Evolutionary conservation across 257 asterid species (phyloP).

Genomic region (Solanum piurae): DNA sequence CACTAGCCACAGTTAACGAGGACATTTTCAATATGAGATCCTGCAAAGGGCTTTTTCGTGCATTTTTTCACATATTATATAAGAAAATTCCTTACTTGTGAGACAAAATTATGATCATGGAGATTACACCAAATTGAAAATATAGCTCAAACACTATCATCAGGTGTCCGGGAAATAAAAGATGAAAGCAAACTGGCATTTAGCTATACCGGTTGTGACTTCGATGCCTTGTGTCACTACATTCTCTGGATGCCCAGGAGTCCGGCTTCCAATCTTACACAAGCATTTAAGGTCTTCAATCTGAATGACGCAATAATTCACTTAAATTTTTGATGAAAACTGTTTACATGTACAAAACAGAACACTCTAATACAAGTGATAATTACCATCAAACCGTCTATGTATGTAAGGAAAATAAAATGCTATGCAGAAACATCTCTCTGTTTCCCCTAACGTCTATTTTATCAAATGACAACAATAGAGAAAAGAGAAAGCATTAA

Average conservation of each 20-base stretch:
- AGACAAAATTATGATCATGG: not conserved
- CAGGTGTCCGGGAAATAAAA: not conserved
- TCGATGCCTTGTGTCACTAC: constrained; percentile 34
- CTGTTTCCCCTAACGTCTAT: not conserved
- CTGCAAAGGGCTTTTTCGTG: not conserved
- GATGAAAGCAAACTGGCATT: not conserved
- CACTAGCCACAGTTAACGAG: not conserved
- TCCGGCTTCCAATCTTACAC: constrained; percentile 34
- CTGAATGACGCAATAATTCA: constrained; percentile 4
- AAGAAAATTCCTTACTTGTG: not conserved
- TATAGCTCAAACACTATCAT: not conserved
- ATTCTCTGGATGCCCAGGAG: constrained; percentile 54
- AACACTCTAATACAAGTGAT: not conserved
- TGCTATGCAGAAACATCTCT: not conserved
- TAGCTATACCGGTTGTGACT: constrained; percentile 40
- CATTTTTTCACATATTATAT: not conserved
- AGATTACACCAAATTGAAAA: not conserved
- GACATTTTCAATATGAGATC: not conserved
- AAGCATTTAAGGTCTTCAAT: constrained; percentile 32
- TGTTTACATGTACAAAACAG: not conserved
- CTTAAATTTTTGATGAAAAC: not conserved
- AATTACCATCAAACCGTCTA: not conserved
- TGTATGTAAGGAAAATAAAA: not conserved
- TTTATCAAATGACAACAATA: not conserved
- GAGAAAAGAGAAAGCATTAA: not conserved